A percentile compares a stretch with the other conserved stretches of the same genome.
phyloP scores from a whole-genome alignment of 2,329 filamentous ascomycete genomes.

The Zymoseptoria passerinii region DNA sequence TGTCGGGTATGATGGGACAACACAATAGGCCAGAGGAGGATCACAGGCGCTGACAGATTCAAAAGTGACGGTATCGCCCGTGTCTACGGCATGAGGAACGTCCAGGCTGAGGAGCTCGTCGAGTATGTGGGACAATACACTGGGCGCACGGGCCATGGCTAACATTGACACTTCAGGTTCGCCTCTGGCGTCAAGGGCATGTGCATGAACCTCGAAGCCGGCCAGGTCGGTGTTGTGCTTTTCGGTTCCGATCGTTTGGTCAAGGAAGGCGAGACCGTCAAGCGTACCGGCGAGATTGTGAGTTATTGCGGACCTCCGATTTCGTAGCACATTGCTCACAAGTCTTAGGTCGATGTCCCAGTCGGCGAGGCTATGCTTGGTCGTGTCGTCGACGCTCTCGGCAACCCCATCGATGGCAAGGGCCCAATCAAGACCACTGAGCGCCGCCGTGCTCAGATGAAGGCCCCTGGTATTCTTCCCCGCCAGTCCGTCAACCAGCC shows the following conservation, averaged over 20 bases:
- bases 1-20: constrained; percentile 73
- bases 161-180: constrained; percentile 57
- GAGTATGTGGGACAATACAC: constrained; percentile 60
- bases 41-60: constrained; percentile 10
- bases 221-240: constrained; percentile 99
- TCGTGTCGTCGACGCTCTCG: constrained; percentile 96
- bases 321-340: constrained; percentile 8
- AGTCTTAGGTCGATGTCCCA: constrained; percentile 77
- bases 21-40: neutral
- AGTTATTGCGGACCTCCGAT: constrained; percentile 36
- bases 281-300: constrained; percentile 99
- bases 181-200: constrained; percentile 99
- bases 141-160: constrained; percentile 6
- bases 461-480: constrained; percentile 97
- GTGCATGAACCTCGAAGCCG: constrained; percentile 99
- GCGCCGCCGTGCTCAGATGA: constrained; percentile 94
- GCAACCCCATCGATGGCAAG: constrained; percentile 99
- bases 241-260: constrained; percentile 99
- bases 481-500: constrained; percentile 96
- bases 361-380: constrained; percentile 89
- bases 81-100: constrained; percentile 99
- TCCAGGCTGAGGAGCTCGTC: constrained; percentile 99
- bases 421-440: constrained; percentile 87
- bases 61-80: constrained; percentile 98
- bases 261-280: constrained; percentile 98